A percentile compares a stretch with the other conserved stretches of the same genome.
Conservation (phyloP, 1,284 basidiomycete genomes). For the Volvariella volvacea region DNA sequence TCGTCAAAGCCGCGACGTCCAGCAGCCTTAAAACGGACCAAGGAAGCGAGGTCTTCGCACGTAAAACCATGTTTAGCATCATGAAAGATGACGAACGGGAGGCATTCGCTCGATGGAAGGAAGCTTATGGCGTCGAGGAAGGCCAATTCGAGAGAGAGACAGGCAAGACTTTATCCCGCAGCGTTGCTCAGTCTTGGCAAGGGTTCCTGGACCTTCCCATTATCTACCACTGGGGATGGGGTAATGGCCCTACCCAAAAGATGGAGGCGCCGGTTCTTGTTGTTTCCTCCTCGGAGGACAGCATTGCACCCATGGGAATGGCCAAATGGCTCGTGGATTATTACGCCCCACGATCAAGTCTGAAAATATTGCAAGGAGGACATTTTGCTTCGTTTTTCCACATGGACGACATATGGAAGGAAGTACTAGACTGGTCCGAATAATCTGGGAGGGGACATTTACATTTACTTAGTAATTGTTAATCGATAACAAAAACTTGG, state of each 20-base stretch:
- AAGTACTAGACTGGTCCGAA: conserved; percentile 24
- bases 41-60: conserved; percentile 27
- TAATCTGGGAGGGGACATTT: neutral
- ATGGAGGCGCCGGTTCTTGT: conserved; percentile 29
- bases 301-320: conserved; percentile 29
- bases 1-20: conserved; percentile 29
- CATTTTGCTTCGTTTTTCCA: conserved; percentile 37
- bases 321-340: conserved; percentile 36
- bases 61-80: conserved; percentile 27
- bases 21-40: neutral
- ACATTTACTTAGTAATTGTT: conserved; percentile 4
- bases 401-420: conserved; percentile 37
- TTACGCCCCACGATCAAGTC: conserved; percentile 30
- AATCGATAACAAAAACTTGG: neutral
- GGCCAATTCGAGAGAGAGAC: conserved; percentile 35
- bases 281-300: conserved; percentile 32
- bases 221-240: conserved; percentile 49
- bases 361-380: conserved; percentile 36
- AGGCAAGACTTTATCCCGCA: conserved; percentile 35
- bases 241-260: conserved; percentile 5
- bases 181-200: conserved; percentile 43
- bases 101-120: conserved; percentile 33
- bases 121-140: conserved; percentile 29
- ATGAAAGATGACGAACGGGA: conserved; percentile 36
- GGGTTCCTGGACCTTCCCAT: conserved; percentile 40